Percentiles rank a stretch among this genome's conserved stretches.
Evolutionary conservation across 2,329 filamentous ascomycete genomes (phyloP).

Genomic region (Chaetomium sp.): DNA sequence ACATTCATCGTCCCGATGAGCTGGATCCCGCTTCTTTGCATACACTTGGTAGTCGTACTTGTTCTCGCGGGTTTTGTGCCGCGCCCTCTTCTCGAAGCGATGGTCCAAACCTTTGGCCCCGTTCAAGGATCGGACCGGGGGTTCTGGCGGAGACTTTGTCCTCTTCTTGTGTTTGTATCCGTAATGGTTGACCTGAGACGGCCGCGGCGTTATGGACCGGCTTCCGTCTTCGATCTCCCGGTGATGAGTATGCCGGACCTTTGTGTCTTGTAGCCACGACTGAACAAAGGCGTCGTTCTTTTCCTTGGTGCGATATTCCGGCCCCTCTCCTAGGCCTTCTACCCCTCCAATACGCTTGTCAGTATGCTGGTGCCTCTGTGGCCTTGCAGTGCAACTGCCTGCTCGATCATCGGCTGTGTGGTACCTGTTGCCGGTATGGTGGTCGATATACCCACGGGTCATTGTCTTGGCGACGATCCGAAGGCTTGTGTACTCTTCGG

Average conservation of each 20-base stretch:
- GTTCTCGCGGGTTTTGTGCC: constrained; percentile 50
- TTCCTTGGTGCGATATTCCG: neutral
- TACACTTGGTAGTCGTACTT: constrained; percentile 37
- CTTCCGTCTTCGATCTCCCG: neutral
- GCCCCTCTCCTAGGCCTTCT: neutral
- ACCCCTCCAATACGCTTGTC: neutral
- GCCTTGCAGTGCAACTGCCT: too few relatives aligned
- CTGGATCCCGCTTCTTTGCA: neutral
- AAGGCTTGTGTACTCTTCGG: too few relatives aligned
- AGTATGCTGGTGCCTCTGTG: neutral
- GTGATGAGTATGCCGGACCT: neutral
- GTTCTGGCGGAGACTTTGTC: constrained; percentile 4
- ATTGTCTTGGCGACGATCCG: too few relatives aligned
- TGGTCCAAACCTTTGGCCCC: constrained; percentile 8
- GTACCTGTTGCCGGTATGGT: neutral
- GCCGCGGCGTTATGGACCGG: neutral
- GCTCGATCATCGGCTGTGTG: neutral
- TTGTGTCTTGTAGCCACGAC: constrained; percentile 20
- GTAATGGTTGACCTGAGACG: neutral
- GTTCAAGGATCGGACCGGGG: constrained; percentile 18
- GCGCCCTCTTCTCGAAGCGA: constrained; percentile 43
- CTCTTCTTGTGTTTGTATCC: constrained; percentile 13
- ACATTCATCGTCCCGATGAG: neutral
- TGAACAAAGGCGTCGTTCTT: constrained; percentile 16
- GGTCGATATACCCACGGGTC: neutral